Evolutionary conservation across 1,284 basidiomycete genomes (phyloP).

Genomic region (Fomitiporia mediterranea): DNA sequence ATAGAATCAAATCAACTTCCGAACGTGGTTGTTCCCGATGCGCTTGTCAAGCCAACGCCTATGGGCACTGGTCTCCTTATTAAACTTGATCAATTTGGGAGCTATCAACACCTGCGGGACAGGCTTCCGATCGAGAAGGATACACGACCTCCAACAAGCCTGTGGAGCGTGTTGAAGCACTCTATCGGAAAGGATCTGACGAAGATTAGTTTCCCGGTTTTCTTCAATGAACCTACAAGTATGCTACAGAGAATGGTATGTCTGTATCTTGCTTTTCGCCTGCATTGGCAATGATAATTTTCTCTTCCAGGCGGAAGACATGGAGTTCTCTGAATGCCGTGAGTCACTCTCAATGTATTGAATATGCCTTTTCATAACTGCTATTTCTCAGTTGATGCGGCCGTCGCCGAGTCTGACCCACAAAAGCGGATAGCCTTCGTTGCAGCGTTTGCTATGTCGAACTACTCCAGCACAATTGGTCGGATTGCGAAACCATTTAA

Average conservation of each 20-base stretch:
- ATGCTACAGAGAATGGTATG: slow-evolving; percentile 86
- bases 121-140: slow-evolving; percentile 69
- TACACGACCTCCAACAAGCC: slow-evolving; percentile 83
- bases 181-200: slow-evolving; percentile 97
- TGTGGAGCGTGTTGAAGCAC: slow-evolving; percentile 96
- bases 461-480: slow-evolving; percentile 94
- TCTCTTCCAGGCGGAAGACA: slow-evolving; percentile 73
- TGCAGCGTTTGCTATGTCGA: slow-evolving; percentile 96
- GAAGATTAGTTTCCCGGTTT: slow-evolving; percentile 93
- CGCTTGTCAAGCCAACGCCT: slow-evolving; percentile 40
- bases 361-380: slow-evolving; percentile 1
- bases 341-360: slow-evolving; percentile 32
- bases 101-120: slow-evolving; percentile 67
- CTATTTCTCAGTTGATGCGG: slow-evolving; percentile 51
- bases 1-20: slow-evolving; percentile 82
- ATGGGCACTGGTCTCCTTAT: slow-evolving; percentile 28
- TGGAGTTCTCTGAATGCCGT: slow-evolving; percentile 94
- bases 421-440: slow-evolving; percentile 88
- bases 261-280: slow-evolving; percentile 2
- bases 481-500: slow-evolving; percentile 96
- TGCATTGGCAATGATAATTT: slow-evolving; percentile 8
- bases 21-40: slow-evolving; percentile 64
- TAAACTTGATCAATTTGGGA: slow-evolving; percentile 54
- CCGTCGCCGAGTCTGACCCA: slow-evolving; percentile 73
- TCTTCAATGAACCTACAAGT: slow-evolving; percentile 94